A percentile compares a stretch with the other conserved stretches of the same genome.
These are phyloP conservation scores for Torulaspora microellipsoides DNA, from an alignment of 805 yeast species.

Conservation along the genomic window DNA sequence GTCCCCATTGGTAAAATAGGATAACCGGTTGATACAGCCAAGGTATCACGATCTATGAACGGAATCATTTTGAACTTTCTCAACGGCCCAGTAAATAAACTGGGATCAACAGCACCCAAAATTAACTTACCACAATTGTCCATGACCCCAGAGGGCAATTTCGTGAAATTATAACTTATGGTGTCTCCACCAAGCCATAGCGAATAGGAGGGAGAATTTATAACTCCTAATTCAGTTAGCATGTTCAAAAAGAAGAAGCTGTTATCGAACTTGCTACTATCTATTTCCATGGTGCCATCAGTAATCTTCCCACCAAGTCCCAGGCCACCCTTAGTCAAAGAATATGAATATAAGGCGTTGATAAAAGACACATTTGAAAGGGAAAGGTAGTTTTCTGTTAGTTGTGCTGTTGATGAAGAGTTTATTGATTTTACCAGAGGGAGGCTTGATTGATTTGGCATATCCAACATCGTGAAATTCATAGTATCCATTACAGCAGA, in stretches of 20 bases:
- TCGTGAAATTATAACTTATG: conserved; percentile 5
- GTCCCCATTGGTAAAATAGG: conserved; percentile 48
- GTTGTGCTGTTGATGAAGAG: not conserved
- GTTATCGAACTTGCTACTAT: conserved; percentile 18
- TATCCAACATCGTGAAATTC: conserved; percentile 13
- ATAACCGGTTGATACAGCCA: conserved; percentile 29
- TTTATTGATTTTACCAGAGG: not conserved
- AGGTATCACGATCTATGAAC: conserved; percentile 24
- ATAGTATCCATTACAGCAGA: conserved; percentile 24
- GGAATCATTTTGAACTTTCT: conserved; percentile 49
- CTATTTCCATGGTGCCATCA: conserved; percentile 13
- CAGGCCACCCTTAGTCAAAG: conserved; percentile 39
- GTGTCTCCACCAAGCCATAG: conserved; percentile 36
- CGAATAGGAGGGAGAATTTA: conserved; percentile 43
- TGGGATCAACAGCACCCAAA: conserved; percentile 55
- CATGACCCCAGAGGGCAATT: conserved; percentile 5
- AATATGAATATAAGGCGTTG: conserved; percentile 36
- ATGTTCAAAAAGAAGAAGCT: conserved; percentile 34
- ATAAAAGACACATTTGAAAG: conserved; percentile 36
- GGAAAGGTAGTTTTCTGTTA: conserved; percentile 7
- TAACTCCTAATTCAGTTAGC: conserved; percentile 30
- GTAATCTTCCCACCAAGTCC: conserved; percentile 40
- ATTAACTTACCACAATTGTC: conserved; percentile 37
- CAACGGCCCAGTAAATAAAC: conserved; percentile 43
- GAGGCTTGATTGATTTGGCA: not conserved